Conservation (phyloP, 2,329 filamentous ascomycete genomes). For the Macrophomina tecta region DNA sequence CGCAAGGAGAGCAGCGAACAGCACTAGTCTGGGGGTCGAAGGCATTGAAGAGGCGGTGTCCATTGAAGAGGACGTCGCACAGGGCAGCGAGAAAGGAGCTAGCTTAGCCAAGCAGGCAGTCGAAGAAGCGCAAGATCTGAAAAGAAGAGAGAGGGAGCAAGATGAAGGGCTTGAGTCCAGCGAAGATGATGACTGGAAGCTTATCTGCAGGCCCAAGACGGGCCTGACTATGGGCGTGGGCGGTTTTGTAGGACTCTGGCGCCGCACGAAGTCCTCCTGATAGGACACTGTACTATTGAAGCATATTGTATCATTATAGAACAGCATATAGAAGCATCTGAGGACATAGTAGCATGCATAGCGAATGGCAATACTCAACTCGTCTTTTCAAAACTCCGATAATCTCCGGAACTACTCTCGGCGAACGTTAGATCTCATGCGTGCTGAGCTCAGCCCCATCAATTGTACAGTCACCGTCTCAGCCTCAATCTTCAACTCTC, state of each 20-base stretch:
- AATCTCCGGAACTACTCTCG: conserved; percentile 18
- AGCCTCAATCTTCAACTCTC: conserved; percentile 10
- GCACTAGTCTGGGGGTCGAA: conserved; percentile 29
- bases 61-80: conserved; percentile 31
- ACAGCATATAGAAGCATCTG: neutral
- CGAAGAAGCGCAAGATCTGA: conserved; percentile 39
- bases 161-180: conserved; percentile 23
- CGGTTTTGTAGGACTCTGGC: conserved; percentile 46
- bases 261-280: conserved; percentile 37
- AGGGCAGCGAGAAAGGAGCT: conserved; percentile 1
- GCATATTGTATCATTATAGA: neutral
- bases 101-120: conserved; percentile 30
- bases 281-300: neutral
- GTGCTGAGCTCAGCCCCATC: conserved; percentile 16
- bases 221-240: conserved; percentile 39
- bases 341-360: neutral
- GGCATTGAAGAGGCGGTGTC: conserved; percentile 28
- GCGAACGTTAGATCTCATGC: conserved; percentile 14
- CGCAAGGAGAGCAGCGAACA: conserved; percentile 29
- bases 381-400: conserved; percentile 4
- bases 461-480: conserved; percentile 9
- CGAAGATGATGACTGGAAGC: conserved; percentile 40
- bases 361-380: neutral
- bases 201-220: conserved; percentile 43
- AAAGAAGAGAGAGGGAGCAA: conserved; percentile 31